Evolutionary conservation across 140 eudicot genomes (phyloP).

Genomic region (Artemisia princeps): DNA sequence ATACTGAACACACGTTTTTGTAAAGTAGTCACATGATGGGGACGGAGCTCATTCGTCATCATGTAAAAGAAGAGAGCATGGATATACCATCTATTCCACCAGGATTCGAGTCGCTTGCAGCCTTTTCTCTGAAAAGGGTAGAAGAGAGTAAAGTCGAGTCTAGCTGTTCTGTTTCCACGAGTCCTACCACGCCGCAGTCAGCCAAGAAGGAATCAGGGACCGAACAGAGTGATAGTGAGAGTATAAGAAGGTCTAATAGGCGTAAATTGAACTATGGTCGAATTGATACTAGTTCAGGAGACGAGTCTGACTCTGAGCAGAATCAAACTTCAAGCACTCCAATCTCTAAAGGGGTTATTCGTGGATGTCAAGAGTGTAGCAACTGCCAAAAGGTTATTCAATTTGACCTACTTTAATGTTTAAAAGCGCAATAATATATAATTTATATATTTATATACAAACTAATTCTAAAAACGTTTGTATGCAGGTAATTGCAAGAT

Average conservation of each 20-base stretch:
- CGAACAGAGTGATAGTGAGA: conserved; percentile 31
- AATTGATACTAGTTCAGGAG: conserved; percentile 53
- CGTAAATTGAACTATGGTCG: conserved; percentile 48
- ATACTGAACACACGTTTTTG: conserved; percentile 7
- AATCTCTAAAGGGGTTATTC: conserved; percentile 78
- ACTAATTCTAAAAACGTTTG: neutral
- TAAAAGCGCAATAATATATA: no score
- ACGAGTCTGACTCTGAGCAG: conserved; percentile 63
- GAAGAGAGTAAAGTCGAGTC: conserved; percentile 35
- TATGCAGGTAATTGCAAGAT: conserved; percentile 71
- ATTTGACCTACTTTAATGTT: neutral
- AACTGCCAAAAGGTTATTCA: conserved; percentile 78
- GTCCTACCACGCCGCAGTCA: conserved; percentile 31
- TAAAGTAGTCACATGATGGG: conserved; percentile 41
- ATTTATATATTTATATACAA: no score
- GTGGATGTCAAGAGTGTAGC: conserved; percentile 74
- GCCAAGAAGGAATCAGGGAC: conserved; percentile 34
- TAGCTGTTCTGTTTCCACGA: conserved; percentile 35
- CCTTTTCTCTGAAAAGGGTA: conserved; percentile 51
- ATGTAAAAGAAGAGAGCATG: conserved; percentile 64
- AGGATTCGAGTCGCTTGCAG: conserved; percentile 72
- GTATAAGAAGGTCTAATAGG: conserved; percentile 41
- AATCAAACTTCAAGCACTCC: conserved; percentile 26
- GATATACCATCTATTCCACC: conserved; percentile 80
- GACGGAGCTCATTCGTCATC: conserved; percentile 60